These are phyloP conservation scores for Candida freyschussii DNA, from an alignment of 1,139 yeast genomes.

Conservation along the genomic window DNA sequence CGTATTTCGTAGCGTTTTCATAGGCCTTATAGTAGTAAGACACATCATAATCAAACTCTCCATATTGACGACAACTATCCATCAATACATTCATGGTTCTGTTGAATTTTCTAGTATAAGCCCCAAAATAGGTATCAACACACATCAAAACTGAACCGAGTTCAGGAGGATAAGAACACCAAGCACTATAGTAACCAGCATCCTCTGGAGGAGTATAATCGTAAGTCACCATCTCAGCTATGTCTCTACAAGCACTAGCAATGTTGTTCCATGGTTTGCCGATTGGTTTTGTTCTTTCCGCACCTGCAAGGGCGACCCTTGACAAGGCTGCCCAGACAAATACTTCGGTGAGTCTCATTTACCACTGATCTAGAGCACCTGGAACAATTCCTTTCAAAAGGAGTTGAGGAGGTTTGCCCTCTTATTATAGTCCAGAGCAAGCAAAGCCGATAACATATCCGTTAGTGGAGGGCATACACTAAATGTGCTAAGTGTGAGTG, in stretches of 20 bases:
- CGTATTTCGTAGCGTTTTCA: constrained; percentile 17
- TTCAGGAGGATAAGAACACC: constrained; percentile 18
- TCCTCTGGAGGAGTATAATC: constrained; percentile 3
- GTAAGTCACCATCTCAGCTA: not conserved
- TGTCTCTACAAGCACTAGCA: constrained; percentile 3
- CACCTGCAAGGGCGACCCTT: constrained; percentile 1
- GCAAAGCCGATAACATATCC: no score
- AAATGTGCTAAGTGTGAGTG: no score
- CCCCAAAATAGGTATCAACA: constrained; percentile 9
- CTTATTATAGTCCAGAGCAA: no score
- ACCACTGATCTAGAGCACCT: no score
- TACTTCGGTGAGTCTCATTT: no score
- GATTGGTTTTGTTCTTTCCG: constrained; percentile 4
- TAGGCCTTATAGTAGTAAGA: constrained; percentile 4
- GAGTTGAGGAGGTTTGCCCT: no score
- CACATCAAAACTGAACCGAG: constrained; percentile 12
- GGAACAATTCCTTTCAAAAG: no score
- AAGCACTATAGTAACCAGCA: constrained; percentile 3
- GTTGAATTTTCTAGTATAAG: constrained; percentile 13
- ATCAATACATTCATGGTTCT: constrained; percentile 3
- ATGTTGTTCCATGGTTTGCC: constrained; percentile 1
- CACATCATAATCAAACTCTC: not conserved
- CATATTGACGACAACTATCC: constrained; percentile 1
- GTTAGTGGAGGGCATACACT: no score
- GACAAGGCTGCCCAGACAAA: no score